A percentile compares a stretch with the other conserved stretches of the same genome.
These are phyloP conservation scores for Orychophragmus violaceus DNA, from an alignment of 345 rosid genomes.

Conservation along the genomic window DNA sequence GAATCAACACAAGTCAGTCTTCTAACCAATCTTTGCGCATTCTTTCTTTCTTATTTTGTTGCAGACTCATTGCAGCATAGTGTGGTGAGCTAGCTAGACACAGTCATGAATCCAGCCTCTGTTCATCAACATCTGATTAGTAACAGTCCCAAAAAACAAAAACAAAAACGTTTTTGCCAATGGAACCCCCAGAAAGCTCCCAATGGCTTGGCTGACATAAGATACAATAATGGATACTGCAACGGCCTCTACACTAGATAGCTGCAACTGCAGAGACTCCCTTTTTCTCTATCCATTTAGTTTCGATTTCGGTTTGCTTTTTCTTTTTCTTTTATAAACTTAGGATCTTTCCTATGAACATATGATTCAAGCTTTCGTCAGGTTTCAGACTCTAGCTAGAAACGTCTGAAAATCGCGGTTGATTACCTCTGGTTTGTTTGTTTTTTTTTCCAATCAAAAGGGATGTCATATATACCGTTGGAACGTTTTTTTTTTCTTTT, in stretches of 20 bases:
- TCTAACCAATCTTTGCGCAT: background rate
- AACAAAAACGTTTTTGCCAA: conserved; percentile 35
- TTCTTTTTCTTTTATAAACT: background rate
- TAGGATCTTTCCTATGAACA: conserved; percentile 10
- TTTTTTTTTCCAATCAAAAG: conserved; percentile 3
- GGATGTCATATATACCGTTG: conserved; percentile 16
- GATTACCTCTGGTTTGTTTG: conserved; percentile 5
- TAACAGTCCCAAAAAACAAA: conserved; percentile 29
- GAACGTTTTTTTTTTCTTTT: conserved; percentile 4
- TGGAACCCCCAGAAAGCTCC: conserved; percentile 43
- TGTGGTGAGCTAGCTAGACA: conserved; percentile 49
- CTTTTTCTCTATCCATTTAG: background rate
- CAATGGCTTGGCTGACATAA: conserved; percentile 41
- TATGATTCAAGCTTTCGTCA: conserved; percentile 13
- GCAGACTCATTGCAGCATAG: conserved; percentile 81
- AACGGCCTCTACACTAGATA: conserved; percentile 53
- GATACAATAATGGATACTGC: conserved; percentile 45
- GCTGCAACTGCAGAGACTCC: background rate
- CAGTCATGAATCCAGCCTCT: conserved; percentile 27
- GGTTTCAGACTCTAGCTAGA: background rate
- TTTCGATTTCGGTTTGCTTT: conserved; percentile 10
- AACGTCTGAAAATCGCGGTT: background rate
- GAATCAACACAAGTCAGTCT: conserved; percentile 17
- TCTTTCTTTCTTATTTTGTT: conserved; percentile 22
- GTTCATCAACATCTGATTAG: conserved; percentile 30